Conservation (phyloP, 495 filamentous ascomycete genomes). For the Penicillium coprophilum region DNA sequence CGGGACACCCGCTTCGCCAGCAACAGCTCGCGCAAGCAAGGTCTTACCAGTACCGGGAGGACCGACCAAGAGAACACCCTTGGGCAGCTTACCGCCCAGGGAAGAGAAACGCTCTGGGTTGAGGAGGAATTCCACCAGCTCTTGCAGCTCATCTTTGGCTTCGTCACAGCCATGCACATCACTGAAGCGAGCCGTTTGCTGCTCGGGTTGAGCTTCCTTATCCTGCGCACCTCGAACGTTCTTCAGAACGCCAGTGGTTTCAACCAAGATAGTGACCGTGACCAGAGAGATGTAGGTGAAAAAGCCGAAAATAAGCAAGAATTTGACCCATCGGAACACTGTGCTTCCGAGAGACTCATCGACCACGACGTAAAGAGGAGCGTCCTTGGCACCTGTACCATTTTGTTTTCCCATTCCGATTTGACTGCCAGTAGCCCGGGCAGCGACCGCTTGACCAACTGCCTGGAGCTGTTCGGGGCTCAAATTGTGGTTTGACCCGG, state of each 20-base stretch:
- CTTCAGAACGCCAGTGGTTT: constrained; percentile 72
- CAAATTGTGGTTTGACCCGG: constrained; percentile 43
- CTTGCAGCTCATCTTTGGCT: constrained; percentile 95
- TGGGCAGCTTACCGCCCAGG: constrained; percentile 92
- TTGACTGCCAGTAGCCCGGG: constrained; percentile 67
- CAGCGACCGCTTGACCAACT: constrained; percentile 83
- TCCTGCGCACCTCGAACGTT: constrained; percentile 68
- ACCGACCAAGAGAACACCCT: constrained; percentile 92
- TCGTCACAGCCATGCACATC: constrained; percentile 98
- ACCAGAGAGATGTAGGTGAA: constrained; percentile 72
- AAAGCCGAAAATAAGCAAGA: constrained; percentile 73
- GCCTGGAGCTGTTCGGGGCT: constrained; percentile 71
- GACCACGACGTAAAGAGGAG: constrained; percentile 91
- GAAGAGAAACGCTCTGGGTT: constrained; percentile 88
- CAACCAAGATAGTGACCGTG: constrained; percentile 73
- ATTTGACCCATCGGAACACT: constrained; percentile 89
- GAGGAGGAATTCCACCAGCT: constrained; percentile 92
- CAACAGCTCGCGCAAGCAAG: constrained; percentile 92
- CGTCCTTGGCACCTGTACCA: constrained; percentile 69
- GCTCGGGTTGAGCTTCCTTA: constrained; percentile 83
- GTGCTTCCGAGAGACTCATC: constrained; percentile 78
- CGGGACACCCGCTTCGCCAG: constrained; percentile 93
- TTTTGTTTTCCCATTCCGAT: constrained; percentile 43
- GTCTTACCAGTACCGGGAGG: constrained; percentile 98
- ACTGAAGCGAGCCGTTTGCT: constrained; percentile 85